These are phyloP conservation scores for Ceratocystis albifundus DNA, from an alignment of 2,329 filamentous ascomycete species.

Conservation along the genomic window DNA sequence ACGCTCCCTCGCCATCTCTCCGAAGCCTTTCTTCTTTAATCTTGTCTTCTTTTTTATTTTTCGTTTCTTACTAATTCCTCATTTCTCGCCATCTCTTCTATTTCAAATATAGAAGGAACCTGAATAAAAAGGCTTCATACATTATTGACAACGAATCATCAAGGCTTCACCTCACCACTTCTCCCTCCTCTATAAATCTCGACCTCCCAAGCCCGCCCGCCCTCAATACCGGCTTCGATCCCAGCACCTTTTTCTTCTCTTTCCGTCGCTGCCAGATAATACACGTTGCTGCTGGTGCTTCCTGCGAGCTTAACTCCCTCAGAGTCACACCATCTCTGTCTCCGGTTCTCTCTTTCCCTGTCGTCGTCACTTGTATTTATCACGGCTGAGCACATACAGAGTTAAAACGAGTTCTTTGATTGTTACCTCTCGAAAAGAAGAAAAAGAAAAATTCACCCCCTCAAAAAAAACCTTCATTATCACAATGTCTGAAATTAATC, in stretches of 20 bases:
- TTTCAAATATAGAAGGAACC: constrained; percentile 12
- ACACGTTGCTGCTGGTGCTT: constrained; percentile 4
- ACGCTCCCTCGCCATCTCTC: constrained; percentile 16
- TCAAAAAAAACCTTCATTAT: constrained; percentile 40
- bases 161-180: background rate
- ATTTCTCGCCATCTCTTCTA: constrained; percentile 8
- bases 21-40: background rate
- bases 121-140: constrained; percentile 24
- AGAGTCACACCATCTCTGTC: background rate
- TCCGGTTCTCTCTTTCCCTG: constrained; percentile 1
- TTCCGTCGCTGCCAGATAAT: constrained; percentile 4
- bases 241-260: constrained; percentile 26
- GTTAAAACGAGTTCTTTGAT: background rate
- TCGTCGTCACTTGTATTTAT: constrained; percentile 17
- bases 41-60: constrained; percentile 1
- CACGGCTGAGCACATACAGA: constrained; percentile 11
- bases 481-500: constrained; percentile 84
- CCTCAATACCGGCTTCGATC: constrained; percentile 26
- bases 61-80: constrained; percentile 9
- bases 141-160: constrained; percentile 1
- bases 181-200: background rate
- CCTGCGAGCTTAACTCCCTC: background rate
- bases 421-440: constrained; percentile 13
- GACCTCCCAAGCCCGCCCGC: constrained; percentile 8
- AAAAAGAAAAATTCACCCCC: constrained; percentile 27